A percentile compares a stretch with the other conserved stretches of the same genome.
Evolutionary conservation across 169 alveolate species (phyloP).

Genomic region (Plasmodium fragile): DNA sequence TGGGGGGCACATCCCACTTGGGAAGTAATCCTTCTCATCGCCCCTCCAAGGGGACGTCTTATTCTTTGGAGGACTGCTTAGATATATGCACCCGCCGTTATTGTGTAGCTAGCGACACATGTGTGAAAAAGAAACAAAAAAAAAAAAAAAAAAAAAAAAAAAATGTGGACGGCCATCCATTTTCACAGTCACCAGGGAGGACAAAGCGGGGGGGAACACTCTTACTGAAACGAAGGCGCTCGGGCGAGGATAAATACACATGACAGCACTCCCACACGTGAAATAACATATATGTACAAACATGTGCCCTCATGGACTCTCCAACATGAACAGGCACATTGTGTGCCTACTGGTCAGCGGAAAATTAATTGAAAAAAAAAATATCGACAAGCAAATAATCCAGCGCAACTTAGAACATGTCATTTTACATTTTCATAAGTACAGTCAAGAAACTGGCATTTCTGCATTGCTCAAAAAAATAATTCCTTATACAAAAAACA

Average conservation of each 20-base stretch:
- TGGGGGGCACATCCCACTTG: too few relatives aligned
- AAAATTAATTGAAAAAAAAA: slow-evolving; percentile 32
- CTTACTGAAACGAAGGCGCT: neutral
- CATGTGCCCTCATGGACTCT: neutral
- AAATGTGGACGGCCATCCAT: neutral
- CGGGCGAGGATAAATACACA: neutral
- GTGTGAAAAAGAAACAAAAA: neutral
- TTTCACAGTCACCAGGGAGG: neutral
- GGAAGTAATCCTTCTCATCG: too few relatives aligned
- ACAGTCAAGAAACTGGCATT: neutral
- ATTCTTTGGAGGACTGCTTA: too few relatives aligned
- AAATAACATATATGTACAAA: neutral
- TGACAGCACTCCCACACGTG: neutral
- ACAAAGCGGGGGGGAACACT: neutral
- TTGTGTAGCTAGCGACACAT: neutral
- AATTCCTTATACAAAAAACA: slow-evolving; percentile 30
- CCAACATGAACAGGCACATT: slow-evolving; percentile 32
- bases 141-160: neutral
- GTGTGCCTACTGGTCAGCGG: neutral
- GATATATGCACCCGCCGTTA: too few relatives aligned
- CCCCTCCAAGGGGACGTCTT: too few relatives aligned
- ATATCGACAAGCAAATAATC: slow-evolving; percentile 17
- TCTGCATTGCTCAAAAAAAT: slow-evolving; percentile 28
- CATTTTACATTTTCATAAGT: slow-evolving; percentile 15
- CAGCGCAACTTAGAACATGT: slow-evolving; percentile 17